These are phyloP conservation scores for Podaxis sp. DNA, from an alignment of 768 basidiomycete species.

Conservation along the genomic window DNA sequence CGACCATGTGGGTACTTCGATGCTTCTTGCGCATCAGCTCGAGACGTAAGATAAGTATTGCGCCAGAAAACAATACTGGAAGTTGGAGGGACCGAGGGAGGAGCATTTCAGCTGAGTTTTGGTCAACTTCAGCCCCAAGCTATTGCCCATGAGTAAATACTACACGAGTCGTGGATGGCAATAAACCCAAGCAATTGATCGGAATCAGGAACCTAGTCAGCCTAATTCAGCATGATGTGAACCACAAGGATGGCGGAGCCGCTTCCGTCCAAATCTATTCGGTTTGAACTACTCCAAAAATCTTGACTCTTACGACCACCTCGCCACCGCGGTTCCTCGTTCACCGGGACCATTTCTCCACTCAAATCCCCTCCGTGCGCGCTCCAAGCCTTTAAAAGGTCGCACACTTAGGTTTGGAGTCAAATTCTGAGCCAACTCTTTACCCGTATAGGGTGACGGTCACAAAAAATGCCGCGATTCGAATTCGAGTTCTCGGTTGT, in stretches of 20 bases:
- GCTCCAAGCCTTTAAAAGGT: background rate
- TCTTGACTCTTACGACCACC: background rate
- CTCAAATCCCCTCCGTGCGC: background rate
- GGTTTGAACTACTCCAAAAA: background rate
- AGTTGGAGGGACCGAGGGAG: background rate
- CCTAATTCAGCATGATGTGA: background rate
- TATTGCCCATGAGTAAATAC: too few relatives aligned
- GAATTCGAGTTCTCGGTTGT: constrained; percentile 53
- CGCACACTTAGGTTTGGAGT: background rate
- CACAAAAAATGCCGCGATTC: constrained; percentile 46
- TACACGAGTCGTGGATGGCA: too few relatives aligned
- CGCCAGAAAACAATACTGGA: background rate
- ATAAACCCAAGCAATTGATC: background rate
- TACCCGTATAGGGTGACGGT: background rate
- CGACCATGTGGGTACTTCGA: background rate
- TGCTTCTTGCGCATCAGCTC: background rate
- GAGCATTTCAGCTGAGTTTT: too few relatives aligned
- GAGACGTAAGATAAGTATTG: background rate
- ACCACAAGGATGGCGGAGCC: background rate
- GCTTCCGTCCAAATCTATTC: background rate
- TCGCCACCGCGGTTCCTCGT: background rate
- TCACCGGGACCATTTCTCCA: background rate
- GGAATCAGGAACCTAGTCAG: background rate
- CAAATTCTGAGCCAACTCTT: background rate
- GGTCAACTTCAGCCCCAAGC: too few relatives aligned